Conservation (phyloP, 2,329 filamentous ascomycete genomes). For the Pseudogymnoascus sp. region DNA sequence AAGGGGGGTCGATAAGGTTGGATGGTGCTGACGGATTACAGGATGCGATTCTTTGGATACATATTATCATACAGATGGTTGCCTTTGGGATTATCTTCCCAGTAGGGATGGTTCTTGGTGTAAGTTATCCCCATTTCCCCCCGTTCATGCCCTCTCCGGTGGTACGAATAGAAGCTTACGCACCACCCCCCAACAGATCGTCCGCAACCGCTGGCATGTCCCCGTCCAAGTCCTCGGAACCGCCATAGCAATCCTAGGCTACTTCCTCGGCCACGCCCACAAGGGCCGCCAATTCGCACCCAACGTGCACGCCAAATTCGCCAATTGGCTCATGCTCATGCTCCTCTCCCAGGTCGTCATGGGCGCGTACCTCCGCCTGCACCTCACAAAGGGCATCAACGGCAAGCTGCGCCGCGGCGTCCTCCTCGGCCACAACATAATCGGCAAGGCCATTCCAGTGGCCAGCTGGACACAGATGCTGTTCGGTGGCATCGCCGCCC, state of each 20-base stretch:
- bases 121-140: conserved; percentile 37
- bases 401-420: conserved; percentile 66
- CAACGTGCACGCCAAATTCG: conserved; percentile 77
- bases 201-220: conserved; percentile 89
- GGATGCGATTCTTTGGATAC: conserved; percentile 84
- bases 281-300: conserved; percentile 76
- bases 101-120: conserved; percentile 87
- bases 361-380: conserved; percentile 81
- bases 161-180: conserved; percentile 6
- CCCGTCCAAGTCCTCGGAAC: conserved; percentile 73
- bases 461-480: conserved; percentile 89
- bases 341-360: conserved; percentile 68
- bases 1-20: conserved; percentile 27
- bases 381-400: conserved; percentile 77
- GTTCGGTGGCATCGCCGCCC: conserved; percentile 84
- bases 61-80: conserved; percentile 81
- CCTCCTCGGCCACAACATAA: conserved; percentile 65
- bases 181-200: conserved; percentile 49
- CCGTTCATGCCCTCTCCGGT: not conserved
- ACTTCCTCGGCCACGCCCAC: conserved; percentile 86
- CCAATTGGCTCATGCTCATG: conserved; percentile 71
- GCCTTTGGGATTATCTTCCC: conserved; percentile 91
- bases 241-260: conserved; percentile 69
- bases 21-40: conserved; percentile 24
- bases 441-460: conserved; percentile 82